These are phyloP conservation scores for Hura crepitans DNA, from an alignment of 441 rosid species.

Conservation along the genomic window DNA sequence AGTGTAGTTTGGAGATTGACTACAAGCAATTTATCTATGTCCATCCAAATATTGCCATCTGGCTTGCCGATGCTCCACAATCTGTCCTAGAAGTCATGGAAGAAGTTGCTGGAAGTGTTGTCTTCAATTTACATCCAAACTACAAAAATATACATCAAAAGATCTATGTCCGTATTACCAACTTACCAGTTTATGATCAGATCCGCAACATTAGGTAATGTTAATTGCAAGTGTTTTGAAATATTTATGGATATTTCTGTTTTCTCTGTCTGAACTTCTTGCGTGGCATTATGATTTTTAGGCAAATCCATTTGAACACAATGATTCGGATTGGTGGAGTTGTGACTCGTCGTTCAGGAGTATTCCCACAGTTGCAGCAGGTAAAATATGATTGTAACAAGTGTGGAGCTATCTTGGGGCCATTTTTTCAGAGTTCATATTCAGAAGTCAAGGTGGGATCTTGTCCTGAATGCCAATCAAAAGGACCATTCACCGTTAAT, in stretches of 20 bases:
- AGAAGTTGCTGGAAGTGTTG: slow-evolving; percentile 70
- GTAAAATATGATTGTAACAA: slow-evolving; percentile 96
- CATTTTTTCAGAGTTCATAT: slow-evolving; percentile 94
- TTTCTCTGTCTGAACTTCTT: slow-evolving; percentile 4
- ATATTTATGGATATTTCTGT: neutral
- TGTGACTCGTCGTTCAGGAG: slow-evolving; percentile 94
- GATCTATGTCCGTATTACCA: slow-evolving; percentile 80
- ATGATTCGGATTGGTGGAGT: slow-evolving; percentile 99
- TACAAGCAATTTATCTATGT: slow-evolving; percentile 82
- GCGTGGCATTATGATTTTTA: slow-evolving; percentile 30
- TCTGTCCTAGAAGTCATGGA: slow-evolving; percentile 98
- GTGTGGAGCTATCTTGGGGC: slow-evolving; percentile 88
- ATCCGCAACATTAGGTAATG: slow-evolving; percentile 84
- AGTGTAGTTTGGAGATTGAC: slow-evolving; percentile 88
- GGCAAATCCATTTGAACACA: slow-evolving; percentile 96
- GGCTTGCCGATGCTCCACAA: slow-evolving; percentile 99
- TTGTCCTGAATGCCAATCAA: slow-evolving; percentile 96
- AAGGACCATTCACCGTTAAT: slow-evolving; percentile 93
- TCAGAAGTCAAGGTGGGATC: slow-evolving; percentile 98
- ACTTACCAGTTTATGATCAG: slow-evolving; percentile 92
- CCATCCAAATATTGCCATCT: slow-evolving; percentile 94
- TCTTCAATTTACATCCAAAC: slow-evolving; percentile 82
- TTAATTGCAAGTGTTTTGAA: neutral
- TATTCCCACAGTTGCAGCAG: slow-evolving; percentile 95
- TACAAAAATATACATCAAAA: slow-evolving; percentile 79